phyloP scores from a whole-genome alignment of 2,329 filamentous ascomycete species.

The Penicillium sp. region DNA sequence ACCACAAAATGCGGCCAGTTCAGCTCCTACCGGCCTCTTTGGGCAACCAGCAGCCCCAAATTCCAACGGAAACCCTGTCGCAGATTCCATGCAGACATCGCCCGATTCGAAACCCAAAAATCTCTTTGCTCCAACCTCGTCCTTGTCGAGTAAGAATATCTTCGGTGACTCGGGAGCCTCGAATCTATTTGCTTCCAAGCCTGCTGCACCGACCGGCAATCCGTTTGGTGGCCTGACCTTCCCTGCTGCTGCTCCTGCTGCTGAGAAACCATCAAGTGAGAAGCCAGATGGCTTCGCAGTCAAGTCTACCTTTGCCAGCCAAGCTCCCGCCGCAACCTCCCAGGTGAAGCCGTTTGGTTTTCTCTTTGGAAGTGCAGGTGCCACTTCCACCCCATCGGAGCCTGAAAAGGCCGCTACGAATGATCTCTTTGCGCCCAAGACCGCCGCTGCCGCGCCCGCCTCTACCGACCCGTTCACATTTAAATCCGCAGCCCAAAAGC shows the following conservation, averaged over 20 bases:
- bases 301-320: constrained; percentile 17
- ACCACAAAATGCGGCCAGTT: constrained; percentile 15
- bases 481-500: constrained; percentile 2
- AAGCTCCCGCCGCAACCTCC: constrained; percentile 6
- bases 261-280: constrained; percentile 17
- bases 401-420: constrained; percentile 4
- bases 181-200: constrained; percentile 18
- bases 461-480: constrained; percentile 3
- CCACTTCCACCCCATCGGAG: constrained; percentile 12
- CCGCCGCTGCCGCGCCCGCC: background rate
- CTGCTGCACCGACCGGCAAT: constrained; percentile 17
- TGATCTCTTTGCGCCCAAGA: constrained; percentile 8
- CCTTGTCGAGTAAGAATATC: constrained; percentile 19
- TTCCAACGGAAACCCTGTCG: constrained; percentile 17
- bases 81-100: constrained; percentile 34
- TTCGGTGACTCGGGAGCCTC: constrained; percentile 22
- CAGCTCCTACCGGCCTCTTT: constrained; percentile 21
- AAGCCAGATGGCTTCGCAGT: constrained; percentile 16
- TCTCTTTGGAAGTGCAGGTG: constrained; percentile 15
- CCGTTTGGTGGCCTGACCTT: constrained; percentile 19
- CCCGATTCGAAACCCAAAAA: constrained; percentile 30
- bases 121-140: constrained; percentile 9
- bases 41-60: constrained; percentile 23
- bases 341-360: constrained; percentile 17
- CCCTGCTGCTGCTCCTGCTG: constrained; percentile 4